Base-by-base conservation (phyloP, 2,329 filamentous ascomycete species). In the Mycosphaerella arachidis region DNA sequence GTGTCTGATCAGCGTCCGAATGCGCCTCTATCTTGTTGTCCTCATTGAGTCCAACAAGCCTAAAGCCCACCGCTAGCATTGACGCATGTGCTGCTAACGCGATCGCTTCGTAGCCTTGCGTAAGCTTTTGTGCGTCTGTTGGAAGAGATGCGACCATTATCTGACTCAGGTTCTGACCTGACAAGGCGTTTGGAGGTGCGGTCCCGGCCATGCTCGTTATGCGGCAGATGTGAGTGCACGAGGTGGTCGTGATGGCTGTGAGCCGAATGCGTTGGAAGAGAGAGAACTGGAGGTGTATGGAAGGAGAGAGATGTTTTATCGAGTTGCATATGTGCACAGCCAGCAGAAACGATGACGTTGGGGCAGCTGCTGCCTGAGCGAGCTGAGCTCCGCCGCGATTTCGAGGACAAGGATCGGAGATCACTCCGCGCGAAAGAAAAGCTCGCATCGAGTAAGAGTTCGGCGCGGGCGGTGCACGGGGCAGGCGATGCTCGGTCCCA, bases 41-140 rank as follows among this genome's bases (percentile, higher is more conserved):
- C 75, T 97, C 91, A 52, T 88, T 84, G n/a, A 96, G 86, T 1
- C 92, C 92, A 18, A 91, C 76, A 3, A 97, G 81, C 56, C 87
- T 83, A 73, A 97, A 97, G 64, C 86, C 90, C 2, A 93, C 85
- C 8, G 87, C 86, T 27, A 84, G 74, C 86, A 97, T 90, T 69
- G 87, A 91, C 3, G 91, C 89, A 74, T 99, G 93, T 20, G 87
- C 81, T 63, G 95, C 87, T 27, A 97, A 83, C 16, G 91, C 91
- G 62, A 97, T 80, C 52, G 89, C 91, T 77, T 97, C 92, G 73
- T 89, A 91, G 0, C 88, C 84, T 59, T 84, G 87, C 66, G 86
- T 86, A 31, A 92, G 68, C 65, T 77, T 73, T 48, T 76, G 72
- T 1, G 68, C 69, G 40, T 72, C 67, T 60, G 70, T 71, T 1